Percentiles rank a stretch among this genome's conserved stretches.
Conservation (phyloP, 495 filamentous ascomycete species). For the Penicillium alfredii region DNA sequence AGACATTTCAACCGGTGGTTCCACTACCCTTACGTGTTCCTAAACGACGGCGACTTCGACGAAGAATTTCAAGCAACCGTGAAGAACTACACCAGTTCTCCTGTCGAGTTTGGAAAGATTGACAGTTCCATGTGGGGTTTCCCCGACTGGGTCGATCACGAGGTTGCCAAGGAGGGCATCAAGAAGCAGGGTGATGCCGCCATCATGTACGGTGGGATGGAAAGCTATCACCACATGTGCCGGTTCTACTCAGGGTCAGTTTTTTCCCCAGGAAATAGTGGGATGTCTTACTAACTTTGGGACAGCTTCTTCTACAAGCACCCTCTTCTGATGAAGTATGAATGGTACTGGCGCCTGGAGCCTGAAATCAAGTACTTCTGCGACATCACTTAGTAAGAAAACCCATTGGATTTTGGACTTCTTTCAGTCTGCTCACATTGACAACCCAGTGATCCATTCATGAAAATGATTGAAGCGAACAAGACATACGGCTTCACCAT, state of each 20-base stretch:
- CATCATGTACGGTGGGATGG: constrained; percentile 99
- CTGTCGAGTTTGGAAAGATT: constrained; percentile 93
- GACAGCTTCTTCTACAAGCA: constrained; percentile 95
- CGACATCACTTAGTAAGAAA: constrained; percentile 98
- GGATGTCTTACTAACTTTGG: constrained; percentile 9
- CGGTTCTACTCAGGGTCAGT: constrained; percentile 94
- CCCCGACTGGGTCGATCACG: constrained; percentile 91
- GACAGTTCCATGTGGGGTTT: constrained; percentile 90
- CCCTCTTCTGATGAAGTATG: constrained; percentile 88
- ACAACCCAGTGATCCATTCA: constrained; percentile 81
- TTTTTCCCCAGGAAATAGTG: background rate
- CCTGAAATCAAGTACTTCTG: constrained; percentile 99
- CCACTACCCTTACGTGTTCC: constrained; percentile 96
- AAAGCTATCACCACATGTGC: constrained; percentile 98
- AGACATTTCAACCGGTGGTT: constrained; percentile 99
- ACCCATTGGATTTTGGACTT: no score
- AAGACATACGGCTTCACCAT: constrained; percentile 99
- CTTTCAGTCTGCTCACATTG: no score
- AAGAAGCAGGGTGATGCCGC: constrained; percentile 92
- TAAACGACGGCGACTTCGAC: constrained; percentile 97
- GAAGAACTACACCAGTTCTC: constrained; percentile 76
- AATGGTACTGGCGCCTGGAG: constrained; percentile 99
- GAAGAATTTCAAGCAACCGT: constrained; percentile 84
- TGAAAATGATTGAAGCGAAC: constrained; percentile 83
- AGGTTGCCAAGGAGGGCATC: constrained; percentile 92